Base-by-base conservation (phyloP, 352 stramenopile species). In the Phytopythium chamaehyphon region DNA sequence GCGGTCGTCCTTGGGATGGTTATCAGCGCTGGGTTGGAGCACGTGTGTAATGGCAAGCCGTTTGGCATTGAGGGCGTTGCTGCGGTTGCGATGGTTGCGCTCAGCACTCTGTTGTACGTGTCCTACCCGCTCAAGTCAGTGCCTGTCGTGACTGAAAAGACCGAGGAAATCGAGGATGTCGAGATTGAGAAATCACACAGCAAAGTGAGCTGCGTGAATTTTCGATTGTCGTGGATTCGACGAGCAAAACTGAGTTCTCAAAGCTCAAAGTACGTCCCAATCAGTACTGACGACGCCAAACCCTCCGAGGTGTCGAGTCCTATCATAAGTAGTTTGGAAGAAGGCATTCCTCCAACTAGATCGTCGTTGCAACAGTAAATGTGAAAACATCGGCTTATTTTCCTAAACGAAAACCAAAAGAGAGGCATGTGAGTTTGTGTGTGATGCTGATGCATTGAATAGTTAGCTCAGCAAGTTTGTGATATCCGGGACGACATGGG, bases 1-100 rank as follows among this genome's bases (percentile, higher is more conserved):
- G 79, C 79, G 0, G 83, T 92, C 15, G 83, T 94, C 31, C 64
- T 75, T 19, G 83, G 83, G 14, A 90, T 92, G 71, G 73, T 87
- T 51, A 83, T 92, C 48, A 91, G 81, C 15, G 83, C 83, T 19
- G 47, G 82, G 37, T 54, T 89, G 22, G 77, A 93, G 63, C 80
- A 67, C 21, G 54, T 77, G 47, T 82, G 76, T 57, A 90, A 90
- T 55, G 66, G 62, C 23, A 93, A 89, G 47, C 77, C 77, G 0
- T 89, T 93, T 39, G 76, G 80, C 6, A 44, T 67, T 35, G 66
- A 77, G 3, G 78, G 75, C 3, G 39, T 86, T 15, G 46, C 77
- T 19, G 76, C 80, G 1, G 86, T 90, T 49, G 70, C 49, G 6
- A 76, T 90, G 55, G 77, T 88, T 22, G 68, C 68, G 8, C 59